Conservation (phyloP, 192 early-diverging fungal genomes). For the Phlyctochytrium bullatum region DNA sequence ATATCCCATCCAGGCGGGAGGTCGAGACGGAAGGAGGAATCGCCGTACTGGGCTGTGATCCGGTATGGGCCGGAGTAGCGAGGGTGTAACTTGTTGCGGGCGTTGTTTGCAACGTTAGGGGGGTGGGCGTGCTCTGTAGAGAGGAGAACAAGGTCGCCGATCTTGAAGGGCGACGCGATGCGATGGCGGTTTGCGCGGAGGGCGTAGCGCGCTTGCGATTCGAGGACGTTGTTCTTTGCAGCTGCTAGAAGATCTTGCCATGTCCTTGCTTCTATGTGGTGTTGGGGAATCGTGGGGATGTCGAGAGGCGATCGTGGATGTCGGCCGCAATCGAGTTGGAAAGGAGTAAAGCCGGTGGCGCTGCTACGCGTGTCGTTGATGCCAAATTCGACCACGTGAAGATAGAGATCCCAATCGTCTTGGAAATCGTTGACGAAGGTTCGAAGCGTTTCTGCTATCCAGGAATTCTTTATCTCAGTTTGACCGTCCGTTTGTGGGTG, state of each 20-base stretch:
- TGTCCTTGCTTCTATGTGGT: not conserved
- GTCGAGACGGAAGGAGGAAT: slow-evolving; percentile 2
- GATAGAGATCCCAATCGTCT: slow-evolving; percentile 34
- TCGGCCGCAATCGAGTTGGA: slow-evolving; percentile 24
- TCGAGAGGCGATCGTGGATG: slow-evolving; percentile 11
- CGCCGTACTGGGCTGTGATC: slow-evolving; percentile 7
- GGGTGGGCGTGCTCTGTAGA: not conserved
- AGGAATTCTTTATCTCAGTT: slow-evolving; percentile 30
- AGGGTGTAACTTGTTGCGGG: not conserved
- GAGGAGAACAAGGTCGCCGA: slow-evolving; percentile 10
- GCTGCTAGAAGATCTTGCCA: not conserved
- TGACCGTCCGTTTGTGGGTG: slow-evolving; percentile 34
- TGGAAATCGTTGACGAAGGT: slow-evolving; percentile 30
- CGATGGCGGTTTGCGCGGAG: slow-evolving; percentile 10
- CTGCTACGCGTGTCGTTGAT: slow-evolving; percentile 49
- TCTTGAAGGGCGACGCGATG: slow-evolving; percentile 10
- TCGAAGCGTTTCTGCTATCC: slow-evolving; percentile 24
- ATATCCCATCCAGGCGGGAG: slow-evolving; percentile 7
- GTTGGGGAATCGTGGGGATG: slow-evolving; percentile 2
- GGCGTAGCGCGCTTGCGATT: slow-evolving; percentile 12
- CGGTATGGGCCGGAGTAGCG: slow-evolving; percentile 9
- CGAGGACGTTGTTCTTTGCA: slow-evolving; percentile 13
- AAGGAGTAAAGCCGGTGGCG: slow-evolving; percentile 30
- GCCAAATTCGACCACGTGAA: slow-evolving; percentile 39
- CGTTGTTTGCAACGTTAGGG: not conserved